Conservation (phyloP, 371 early-diverging fungal species). For the Rhizopus delemar region DNA sequence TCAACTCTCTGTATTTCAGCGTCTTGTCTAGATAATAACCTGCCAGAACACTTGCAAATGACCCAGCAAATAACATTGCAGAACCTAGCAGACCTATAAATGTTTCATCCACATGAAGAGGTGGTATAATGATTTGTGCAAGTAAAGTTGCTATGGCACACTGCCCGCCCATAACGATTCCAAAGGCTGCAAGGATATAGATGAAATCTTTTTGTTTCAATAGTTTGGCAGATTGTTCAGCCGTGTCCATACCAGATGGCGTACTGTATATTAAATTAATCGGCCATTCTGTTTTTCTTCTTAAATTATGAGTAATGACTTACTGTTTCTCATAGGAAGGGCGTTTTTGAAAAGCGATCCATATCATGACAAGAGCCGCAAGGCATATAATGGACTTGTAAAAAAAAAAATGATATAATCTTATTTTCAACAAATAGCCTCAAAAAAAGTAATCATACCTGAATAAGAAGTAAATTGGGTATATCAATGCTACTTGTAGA, state of each 20-base stretch:
- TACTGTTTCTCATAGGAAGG: slow-evolving; percentile 29
- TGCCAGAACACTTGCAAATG: slow-evolving; percentile 39
- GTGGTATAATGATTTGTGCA: slow-evolving; percentile 50
- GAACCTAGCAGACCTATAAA: slow-evolving; percentile 46
- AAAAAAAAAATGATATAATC: neutral
- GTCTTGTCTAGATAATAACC: slow-evolving; percentile 49
- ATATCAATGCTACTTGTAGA: slow-evolving; percentile 38
- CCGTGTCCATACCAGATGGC: slow-evolving; percentile 2
- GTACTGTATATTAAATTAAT: neutral
- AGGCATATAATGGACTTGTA: slow-evolving; percentile 23
- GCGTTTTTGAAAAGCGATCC: slow-evolving; percentile 25
- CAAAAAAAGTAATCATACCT: slow-evolving; percentile 23
- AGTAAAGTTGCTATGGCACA: slow-evolving; percentile 51
- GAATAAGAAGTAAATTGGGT: slow-evolving; percentile 40
- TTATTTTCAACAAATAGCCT: neutral
- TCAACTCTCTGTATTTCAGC: slow-evolving; percentile 33
- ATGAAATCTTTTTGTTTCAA: slow-evolving; percentile 29
- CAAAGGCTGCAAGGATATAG: slow-evolving; percentile 41
- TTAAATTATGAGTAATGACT: neutral
- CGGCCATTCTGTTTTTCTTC: neutral
- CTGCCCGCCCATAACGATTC: slow-evolving; percentile 50
- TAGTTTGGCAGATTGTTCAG: slow-evolving; percentile 12
- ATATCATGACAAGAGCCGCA: slow-evolving; percentile 21
- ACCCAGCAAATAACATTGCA: slow-evolving; percentile 43
- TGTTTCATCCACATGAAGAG: slow-evolving; percentile 40